Evolutionary conservation across 1,284 basidiomycete species (phyloP), one percentile per base, ranked within the genome.

Genomic region (Boletellus dicymbophilus): DNA sequence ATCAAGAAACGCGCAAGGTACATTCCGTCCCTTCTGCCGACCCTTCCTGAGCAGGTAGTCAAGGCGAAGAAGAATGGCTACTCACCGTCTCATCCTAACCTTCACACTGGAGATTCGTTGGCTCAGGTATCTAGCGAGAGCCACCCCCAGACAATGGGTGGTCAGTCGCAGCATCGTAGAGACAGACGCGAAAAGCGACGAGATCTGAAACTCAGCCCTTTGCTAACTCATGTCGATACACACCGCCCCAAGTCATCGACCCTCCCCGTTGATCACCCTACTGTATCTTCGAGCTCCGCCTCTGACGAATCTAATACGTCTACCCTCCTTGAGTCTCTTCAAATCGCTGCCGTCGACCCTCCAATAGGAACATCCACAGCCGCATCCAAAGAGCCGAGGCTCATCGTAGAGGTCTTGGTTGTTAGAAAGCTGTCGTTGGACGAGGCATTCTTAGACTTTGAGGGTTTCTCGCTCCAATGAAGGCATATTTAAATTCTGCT

Each of bases 391-490:
- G 72, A 75, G 45, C 72, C 78, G 13, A 73, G 84, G 10, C 69
- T 87, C 9, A 90, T 91, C 41, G 86, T 90, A n/a, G 88, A 91
- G 63, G 88, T 80, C 2, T 74, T 91, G 26, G 84, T 91, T 3
- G 82, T 90, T 15, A 75, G 86, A 44, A 88, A 90, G 65, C 72
- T 88, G 69, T 82, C 82, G 11, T 59, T 85, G 4, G 84, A 86
- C 49, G 88, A 90, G 61, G 83, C 75, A 10, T 90, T 84, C 63
- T 64, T 90, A 50, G 86, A 90, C 63, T 88, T 90, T 61, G 81
- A 78, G 10, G 82, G 81, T 6, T 85, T 90, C 57, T 74, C 77
- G 27, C 58, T 84, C 49, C 70, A 71, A 31, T 77, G 25, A 67
- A n/a, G n/a, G n/a, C n/a, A n/a, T n/a, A n/a, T n/a, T n/a, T n/a